Conservation (phyloP, 2,329 filamentous ascomycete species). For the Hypocrella siamensis region DNA sequence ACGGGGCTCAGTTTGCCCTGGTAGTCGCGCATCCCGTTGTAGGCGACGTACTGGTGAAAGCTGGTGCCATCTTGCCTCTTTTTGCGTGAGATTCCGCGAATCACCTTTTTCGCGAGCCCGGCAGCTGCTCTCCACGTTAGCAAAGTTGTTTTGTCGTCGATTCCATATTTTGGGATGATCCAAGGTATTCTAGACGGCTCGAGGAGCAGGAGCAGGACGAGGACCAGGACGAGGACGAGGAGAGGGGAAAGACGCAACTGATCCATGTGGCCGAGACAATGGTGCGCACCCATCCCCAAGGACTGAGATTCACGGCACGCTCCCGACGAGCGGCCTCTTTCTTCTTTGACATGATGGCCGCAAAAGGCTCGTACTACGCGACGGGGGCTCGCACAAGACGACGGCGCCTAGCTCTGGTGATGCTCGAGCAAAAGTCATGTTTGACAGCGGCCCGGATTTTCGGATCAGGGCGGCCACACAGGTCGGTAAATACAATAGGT, state of each 20-base stretch:
- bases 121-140: too few species aligned
- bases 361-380: background rate
- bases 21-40: conserved; percentile 2
- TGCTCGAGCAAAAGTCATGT: too few species aligned
- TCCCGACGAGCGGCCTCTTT: background rate
- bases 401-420: too few species aligned
- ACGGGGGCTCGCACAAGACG: background rate
- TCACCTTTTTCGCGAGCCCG: background rate
- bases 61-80: background rate
- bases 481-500: too few species aligned
- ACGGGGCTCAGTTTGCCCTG: conserved; percentile 1
- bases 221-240: background rate
- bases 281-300: conserved; percentile 1
- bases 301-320: conserved; percentile 2
- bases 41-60: conserved; percentile 1
- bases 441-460: too few species aligned
- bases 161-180: background rate
- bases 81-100: background rate
- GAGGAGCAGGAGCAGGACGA: background rate
- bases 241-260: background rate
- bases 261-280: conserved; percentile 1
- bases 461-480: too few species aligned
- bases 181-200: background rate
- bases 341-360: background rate
- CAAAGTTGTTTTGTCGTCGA: too few species aligned